Conservation (phyloP, 1,139 yeast genomes). For the Trichomonascaceae sp. region DNA sequence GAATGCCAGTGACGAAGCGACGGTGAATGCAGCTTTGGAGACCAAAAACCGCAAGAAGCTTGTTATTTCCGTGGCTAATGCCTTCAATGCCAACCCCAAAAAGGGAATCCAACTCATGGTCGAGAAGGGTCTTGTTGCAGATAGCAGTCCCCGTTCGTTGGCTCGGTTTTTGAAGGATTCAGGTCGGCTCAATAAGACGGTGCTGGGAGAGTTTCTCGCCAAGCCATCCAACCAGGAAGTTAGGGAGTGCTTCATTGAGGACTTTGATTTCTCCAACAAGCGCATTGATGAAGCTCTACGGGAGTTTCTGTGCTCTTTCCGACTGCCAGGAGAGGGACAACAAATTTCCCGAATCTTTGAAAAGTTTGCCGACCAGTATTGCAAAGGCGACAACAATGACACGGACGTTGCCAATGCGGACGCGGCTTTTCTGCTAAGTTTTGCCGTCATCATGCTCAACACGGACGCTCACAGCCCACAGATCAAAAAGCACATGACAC, state of each 20-base stretch:
- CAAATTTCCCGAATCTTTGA: conserved; percentile 90
- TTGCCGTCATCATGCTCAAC: conserved; percentile 83
- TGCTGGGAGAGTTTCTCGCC: conserved; percentile 75
- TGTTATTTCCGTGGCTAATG: conserved; percentile 60
- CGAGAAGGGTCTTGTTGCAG: conserved; percentile 50
- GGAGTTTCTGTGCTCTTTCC: conserved; percentile 63
- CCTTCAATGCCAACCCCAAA: conserved; percentile 66
- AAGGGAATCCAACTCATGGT: conserved; percentile 54
- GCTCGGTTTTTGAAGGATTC: conserved; percentile 68
- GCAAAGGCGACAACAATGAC: conserved; percentile 26
- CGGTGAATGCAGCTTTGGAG: conserved; percentile 12
- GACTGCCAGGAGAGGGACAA: conserved; percentile 96
- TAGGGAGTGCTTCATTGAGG: conserved; percentile 48
- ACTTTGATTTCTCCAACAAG: conserved; percentile 62
- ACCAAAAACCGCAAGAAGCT: conserved; percentile 52
- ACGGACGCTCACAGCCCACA: conserved; percentile 89
- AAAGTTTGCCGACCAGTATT: conserved; percentile 70
- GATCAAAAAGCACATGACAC: conserved; percentile 62
- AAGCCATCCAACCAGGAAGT: conserved; percentile 55
- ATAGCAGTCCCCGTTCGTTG: conserved; percentile 44
- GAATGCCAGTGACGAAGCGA: conserved; percentile 11
- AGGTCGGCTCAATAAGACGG: conserved; percentile 73
- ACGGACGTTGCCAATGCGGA: conserved; percentile 49
- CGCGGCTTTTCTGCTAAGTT: conserved; percentile 83
- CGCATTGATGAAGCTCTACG: conserved; percentile 92